These are phyloP conservation scores for Sclerotinia nivalis DNA, from an alignment of 2,329 filamentous ascomycete genomes.

Conservation along the genomic window DNA sequence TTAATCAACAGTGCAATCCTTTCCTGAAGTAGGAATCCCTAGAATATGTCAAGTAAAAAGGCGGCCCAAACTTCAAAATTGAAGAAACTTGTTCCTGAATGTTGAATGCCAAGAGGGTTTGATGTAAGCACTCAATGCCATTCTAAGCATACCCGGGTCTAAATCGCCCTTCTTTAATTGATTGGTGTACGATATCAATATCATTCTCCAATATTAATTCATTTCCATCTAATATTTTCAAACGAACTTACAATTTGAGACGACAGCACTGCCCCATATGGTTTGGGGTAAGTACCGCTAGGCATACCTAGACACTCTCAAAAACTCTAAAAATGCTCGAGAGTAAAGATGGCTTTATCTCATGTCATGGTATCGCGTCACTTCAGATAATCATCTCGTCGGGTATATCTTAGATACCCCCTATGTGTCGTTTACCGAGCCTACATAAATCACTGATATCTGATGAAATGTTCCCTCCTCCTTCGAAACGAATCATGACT, in stretches of 20 bases:
- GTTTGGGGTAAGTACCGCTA: background rate
- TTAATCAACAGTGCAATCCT: no score
- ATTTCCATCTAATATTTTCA: background rate
- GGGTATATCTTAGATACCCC: background rate
- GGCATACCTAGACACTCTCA: background rate
- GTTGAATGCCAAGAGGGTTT: no score
- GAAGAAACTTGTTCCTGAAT: no score
- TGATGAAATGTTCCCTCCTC: background rate
- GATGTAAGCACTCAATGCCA: no score
- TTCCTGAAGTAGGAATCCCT: no score
- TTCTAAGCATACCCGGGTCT: no score
- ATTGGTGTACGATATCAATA: background rate
- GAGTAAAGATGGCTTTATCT: background rate
- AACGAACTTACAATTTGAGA: background rate
- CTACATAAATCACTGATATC: background rate
- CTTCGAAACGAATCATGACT: background rate
- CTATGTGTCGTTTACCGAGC: constrained; percentile 13
- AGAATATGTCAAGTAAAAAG: no score
- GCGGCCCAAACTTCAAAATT: no score
- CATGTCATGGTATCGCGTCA: background rate
- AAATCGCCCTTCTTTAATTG: no score
- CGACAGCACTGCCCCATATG: background rate
- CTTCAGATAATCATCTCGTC: background rate
- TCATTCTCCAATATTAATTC: background rate
- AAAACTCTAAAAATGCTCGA: background rate